Base-by-base conservation (phyloP, 163 green algal genomes). In the Chlorella variabilis region DNA sequence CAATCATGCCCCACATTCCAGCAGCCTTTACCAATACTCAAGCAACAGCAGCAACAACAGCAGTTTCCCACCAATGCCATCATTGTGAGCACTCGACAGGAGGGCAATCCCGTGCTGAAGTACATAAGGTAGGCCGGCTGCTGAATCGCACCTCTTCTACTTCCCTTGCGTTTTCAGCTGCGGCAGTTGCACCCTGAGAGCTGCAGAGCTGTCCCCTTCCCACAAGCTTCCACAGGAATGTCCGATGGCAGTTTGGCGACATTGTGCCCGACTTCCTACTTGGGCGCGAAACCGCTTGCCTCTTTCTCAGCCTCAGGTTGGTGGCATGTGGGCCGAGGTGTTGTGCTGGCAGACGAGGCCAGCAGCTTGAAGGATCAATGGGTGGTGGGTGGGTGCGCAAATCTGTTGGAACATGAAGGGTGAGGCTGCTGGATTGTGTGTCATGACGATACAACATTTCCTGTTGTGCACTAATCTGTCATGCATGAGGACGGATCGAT, bases 71-170 rank as follows among this genome's bases (percentile, higher is more conserved):
- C 86, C 45, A 94, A 94, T 82, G 82, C 87, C 41, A 91, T 98
- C 58, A 74, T 97, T 5, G 95, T 97, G 2, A 94, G 84, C 85
- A 66, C 71, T 31, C 87, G 95, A 45, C 96, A 99, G 90, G 78
- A 95, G 65, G 94, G 94, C 82, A 99, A 99, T 86, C 94, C 95
- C 0, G 82, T 99, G 48, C 91, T 99, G 5, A 91, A 93, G 51
- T 70, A 80, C 54, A 80, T 80, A 27, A 49, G 73, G 73, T 70
- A 29, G 36, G 48, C n/a, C n/a, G 25, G 29, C 42, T 41, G 7
- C 9, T 48, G 7, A 29, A 38, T 29, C 15, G 15, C 33, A 41
- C 1, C 41, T 8, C 61, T 68, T 3, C 15, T 38, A 11, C 31
- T 68, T 38, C 58, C 33, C 9, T 23, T 54, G 45, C 45, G 45